phyloP scores from a whole-genome alignment of 495 filamentous ascomycete genomes.

The Elasticomyces elasticus region DNA sequence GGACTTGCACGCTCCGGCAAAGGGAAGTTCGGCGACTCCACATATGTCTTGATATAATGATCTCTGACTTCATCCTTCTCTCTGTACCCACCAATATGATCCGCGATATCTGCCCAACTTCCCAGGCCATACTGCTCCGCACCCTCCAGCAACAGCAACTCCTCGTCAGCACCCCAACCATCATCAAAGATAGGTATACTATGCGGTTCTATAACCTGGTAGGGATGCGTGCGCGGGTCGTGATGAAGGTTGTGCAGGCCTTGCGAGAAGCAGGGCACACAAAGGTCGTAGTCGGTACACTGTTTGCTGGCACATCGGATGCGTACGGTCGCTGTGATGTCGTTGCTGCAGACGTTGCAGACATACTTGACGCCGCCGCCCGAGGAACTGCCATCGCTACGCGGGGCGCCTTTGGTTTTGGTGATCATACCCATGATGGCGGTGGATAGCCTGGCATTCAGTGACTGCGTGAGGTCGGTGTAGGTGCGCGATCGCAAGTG shows the following conservation, averaged over 20 bases:
- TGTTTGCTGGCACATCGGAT: conserved; percentile 76
- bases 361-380: conserved; percentile 24
- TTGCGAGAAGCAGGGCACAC: conserved; percentile 85
- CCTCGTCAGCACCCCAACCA: conserved; percentile 97
- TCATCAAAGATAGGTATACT: conserved; percentile 90
- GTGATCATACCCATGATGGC: conserved; percentile 21
- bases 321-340: conserved; percentile 57
- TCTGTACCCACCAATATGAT: conserved; percentile 92
- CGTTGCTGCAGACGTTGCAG: conserved; percentile 71
- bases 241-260: conserved; percentile 69
- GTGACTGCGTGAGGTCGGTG: neutral
- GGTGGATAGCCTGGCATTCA: neutral
- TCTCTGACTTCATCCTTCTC: conserved; percentile 89
- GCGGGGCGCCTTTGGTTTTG: conserved; percentile 21
- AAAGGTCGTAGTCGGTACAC: conserved; percentile 93
- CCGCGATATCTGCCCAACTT: conserved; percentile 95
- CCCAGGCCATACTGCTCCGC: conserved; percentile 96
- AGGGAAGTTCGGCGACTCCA: conserved; percentile 74
- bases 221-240: conserved; percentile 73
- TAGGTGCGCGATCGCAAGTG: no score
- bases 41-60: conserved; percentile 82
- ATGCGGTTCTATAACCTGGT: conserved; percentile 93
- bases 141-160: conserved; percentile 82
- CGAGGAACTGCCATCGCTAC: conserved; percentile 4
- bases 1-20: conserved; percentile 77